Evolutionary conservation across 1,139 yeast genomes (phyloP).

Genomic region (Debaryomycetaceae sp.): DNA sequence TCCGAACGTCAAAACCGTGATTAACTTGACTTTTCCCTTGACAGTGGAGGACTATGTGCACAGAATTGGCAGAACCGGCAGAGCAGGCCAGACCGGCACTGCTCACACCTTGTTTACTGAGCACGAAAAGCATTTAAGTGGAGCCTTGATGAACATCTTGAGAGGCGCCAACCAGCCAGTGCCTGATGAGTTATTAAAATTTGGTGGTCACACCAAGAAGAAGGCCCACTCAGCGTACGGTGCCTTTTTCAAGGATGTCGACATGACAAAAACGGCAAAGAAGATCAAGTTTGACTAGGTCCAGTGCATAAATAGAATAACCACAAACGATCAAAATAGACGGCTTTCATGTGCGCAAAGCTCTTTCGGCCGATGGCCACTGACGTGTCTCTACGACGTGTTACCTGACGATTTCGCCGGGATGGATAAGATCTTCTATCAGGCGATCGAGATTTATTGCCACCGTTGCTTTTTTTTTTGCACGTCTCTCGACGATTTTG

Average conservation of each 20-base stretch:
- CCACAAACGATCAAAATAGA: not conserved
- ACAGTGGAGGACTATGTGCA: slow-evolving; percentile 98
- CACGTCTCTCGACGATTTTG: too few relatives aligned
- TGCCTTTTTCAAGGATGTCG: slow-evolving; percentile 92
- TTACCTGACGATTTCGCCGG: too few relatives aligned
- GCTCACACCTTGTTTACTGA: slow-evolving; percentile 96
- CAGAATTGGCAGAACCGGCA: slow-evolving; percentile 97
- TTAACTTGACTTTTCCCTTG: slow-evolving; percentile 93
- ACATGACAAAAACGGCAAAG: slow-evolving; percentile 80
- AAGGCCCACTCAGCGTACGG: slow-evolving; percentile 96
- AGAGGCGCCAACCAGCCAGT: slow-evolving; percentile 94
- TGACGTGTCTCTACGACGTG: too few relatives aligned
- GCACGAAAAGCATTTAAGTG: slow-evolving; percentile 94
- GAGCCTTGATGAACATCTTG: slow-evolving; percentile 86
- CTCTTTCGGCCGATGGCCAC: too few relatives aligned
- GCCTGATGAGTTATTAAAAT: slow-evolving; percentile 92
- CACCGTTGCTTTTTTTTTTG: too few relatives aligned
- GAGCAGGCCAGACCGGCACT: slow-evolving; percentile 94
- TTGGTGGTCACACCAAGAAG: slow-evolving; percentile 97
- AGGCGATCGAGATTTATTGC: too few relatives aligned
- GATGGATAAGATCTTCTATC: too few relatives aligned
- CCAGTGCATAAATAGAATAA: not conserved
- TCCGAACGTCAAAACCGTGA: slow-evolving; percentile 94
- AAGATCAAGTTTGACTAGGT: slow-evolving; percentile 73
- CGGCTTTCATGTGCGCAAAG: too few relatives aligned